These are phyloP conservation scores for Hymenoscyphus linearis DNA, from an alignment of 2,329 filamentous ascomycete genomes.

Conservation along the genomic window DNA sequence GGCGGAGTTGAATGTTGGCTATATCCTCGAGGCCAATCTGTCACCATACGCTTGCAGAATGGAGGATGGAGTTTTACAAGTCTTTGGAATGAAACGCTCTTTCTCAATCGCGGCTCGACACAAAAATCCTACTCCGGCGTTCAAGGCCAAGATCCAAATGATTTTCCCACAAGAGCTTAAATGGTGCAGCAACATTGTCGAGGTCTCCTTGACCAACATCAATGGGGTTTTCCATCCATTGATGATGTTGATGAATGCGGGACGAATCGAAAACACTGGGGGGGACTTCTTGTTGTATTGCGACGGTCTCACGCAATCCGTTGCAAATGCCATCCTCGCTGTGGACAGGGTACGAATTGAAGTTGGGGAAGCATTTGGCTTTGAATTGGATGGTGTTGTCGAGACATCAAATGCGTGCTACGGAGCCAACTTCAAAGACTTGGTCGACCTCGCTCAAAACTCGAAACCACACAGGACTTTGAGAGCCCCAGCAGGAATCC, in stretches of 20 bases:
- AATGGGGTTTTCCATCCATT: slow-evolving; percentile 20
- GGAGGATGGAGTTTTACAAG: slow-evolving; percentile 6
- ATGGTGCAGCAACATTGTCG: slow-evolving; percentile 14
- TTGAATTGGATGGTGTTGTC: too few relatives aligned
- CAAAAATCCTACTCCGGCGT: background rate
- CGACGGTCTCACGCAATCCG: too few relatives aligned
- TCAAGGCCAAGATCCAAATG: too few relatives aligned
- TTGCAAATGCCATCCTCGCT: too few relatives aligned
- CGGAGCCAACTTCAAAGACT: slow-evolving; percentile 4
- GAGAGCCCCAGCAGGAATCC: background rate
- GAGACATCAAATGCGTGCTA: slow-evolving; percentile 4
- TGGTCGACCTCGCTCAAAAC: slow-evolving; percentile 1
- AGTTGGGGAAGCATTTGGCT: too few relatives aligned
- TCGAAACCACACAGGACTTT: background rate
- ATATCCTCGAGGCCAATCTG: slow-evolving; percentile 11
- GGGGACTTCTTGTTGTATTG: background rate
- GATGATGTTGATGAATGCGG: slow-evolving; percentile 19
- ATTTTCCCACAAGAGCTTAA: slow-evolving; percentile 11
- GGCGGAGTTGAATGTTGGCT: background rate
- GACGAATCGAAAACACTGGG: slow-evolving; percentile 12
- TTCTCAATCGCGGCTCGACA: slow-evolving; percentile 9
- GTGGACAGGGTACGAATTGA: too few relatives aligned
- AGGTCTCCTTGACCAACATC: slow-evolving; percentile 16
- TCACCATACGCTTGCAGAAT: background rate
- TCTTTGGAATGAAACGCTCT: slow-evolving; percentile 8